A percentile compares a stretch with the other conserved stretches of the same genome.
Conservation (phyloP, 2,329 filamentous ascomycete genomes). For the Colletotrichum melonis region DNA sequence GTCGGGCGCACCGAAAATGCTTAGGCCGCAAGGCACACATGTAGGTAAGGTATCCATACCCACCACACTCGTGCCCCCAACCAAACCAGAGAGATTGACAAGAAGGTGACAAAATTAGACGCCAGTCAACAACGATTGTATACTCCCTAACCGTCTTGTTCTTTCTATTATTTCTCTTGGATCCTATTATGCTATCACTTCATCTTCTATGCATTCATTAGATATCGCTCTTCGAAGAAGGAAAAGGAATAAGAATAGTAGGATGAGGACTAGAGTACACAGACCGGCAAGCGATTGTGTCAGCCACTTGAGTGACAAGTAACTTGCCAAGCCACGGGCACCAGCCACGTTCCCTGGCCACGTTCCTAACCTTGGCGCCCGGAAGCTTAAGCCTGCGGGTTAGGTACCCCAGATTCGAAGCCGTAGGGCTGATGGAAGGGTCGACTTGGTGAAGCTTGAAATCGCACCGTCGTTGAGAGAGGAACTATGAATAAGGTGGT, state of each 20-base stretch:
- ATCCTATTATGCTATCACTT: too few species aligned
- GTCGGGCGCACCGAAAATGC: slow-evolving; percentile 14
- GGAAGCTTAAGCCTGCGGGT: slow-evolving; percentile 26
- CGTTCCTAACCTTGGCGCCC: slow-evolving; percentile 30
- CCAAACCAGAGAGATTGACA: neutral
- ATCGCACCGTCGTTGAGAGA: slow-evolving; percentile 5
- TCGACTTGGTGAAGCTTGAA: slow-evolving; percentile 30
- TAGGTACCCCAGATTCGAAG: slow-evolving; percentile 35
- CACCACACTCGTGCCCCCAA: neutral
- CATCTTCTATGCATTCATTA: too few species aligned
- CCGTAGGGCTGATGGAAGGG: slow-evolving; percentile 36
- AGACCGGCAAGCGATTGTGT: too few species aligned
- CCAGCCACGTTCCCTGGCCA: slow-evolving; percentile 31
- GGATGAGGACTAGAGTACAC: too few species aligned
- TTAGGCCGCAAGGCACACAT: slow-evolving; percentile 25
- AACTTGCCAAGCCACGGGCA: slow-evolving; percentile 4
- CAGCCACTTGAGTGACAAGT: neutral
- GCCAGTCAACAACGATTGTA: neutral
- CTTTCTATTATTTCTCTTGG: too few species aligned
- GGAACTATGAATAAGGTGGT: neutral
- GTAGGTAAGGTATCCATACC: neutral
- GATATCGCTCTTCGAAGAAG: too few species aligned
- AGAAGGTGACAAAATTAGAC: too few species aligned
- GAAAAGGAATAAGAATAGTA: too few species aligned
- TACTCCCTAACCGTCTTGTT: too few species aligned